phyloP scores from a whole-genome alignment of 495 filamentous ascomycete genomes.

The Xylaria castorea region DNA sequence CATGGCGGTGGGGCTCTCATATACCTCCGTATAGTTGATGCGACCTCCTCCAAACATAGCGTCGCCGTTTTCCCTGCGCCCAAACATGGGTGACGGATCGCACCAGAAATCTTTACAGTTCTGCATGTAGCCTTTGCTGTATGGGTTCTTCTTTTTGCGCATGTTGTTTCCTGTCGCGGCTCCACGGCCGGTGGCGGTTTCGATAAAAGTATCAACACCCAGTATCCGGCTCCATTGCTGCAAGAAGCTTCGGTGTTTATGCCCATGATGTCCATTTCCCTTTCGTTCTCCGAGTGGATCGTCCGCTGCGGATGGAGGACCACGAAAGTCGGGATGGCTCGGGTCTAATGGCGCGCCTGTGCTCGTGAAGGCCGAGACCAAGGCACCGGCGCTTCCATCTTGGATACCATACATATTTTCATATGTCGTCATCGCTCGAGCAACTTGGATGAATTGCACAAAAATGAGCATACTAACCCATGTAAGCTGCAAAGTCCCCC shows the following conservation, averaged over 20 bases:
- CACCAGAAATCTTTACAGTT: constrained; percentile 99
- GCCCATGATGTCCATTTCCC: constrained; percentile 53
- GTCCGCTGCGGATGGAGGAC: constrained; percentile 47
- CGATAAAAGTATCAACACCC: constrained; percentile 90
- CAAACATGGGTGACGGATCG: constrained; percentile 83
- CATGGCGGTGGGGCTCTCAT: constrained; percentile 79
- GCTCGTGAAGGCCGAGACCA: constrained; percentile 80
- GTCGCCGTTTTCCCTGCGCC: constrained; percentile 71
- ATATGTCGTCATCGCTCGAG: constrained; percentile 90
- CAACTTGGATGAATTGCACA: constrained; percentile 90
- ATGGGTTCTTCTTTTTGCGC: constrained; percentile 74
- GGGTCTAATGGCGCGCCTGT: constrained; percentile 73
- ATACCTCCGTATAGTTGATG: constrained; percentile 88
- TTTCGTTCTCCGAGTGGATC: constrained; percentile 47
- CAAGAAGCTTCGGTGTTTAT: constrained; percentile 66
- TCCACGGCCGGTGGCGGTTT: constrained; percentile 70
- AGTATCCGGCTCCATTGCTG: constrained; percentile 82
- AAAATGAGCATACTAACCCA: constrained; percentile 96
- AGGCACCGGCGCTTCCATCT: constrained; percentile 61
- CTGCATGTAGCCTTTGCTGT: constrained; percentile 76
- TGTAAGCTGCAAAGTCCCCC: constrained; percentile 80
- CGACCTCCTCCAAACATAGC: constrained; percentile 77
- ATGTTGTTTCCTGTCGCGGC: constrained; percentile 56
- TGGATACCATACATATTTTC: constrained; percentile 87
- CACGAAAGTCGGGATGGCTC: constrained; percentile 42